Evolutionary conservation across 257 asterid species (phyloP), one percentile per base, ranked within the genome.

Genomic region (Fraxinus cuspidata): DNA sequence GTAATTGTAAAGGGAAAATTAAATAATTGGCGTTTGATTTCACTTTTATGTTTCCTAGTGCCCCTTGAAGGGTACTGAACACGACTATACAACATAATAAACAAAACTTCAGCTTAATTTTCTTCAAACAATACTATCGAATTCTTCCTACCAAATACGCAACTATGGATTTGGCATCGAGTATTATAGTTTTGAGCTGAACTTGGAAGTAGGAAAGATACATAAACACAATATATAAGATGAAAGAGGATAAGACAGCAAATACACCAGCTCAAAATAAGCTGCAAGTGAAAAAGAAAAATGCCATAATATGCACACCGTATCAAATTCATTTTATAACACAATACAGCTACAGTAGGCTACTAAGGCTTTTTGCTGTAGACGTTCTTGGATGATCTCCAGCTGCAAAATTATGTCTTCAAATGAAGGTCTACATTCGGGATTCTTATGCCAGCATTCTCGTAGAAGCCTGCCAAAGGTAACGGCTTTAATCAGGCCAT

Each of bases 391-490:
- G 71, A 87, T 89, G 37, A 18, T 72, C 86, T 89, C 92, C 34
- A 89, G 84, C 58, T 74, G 87, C 70, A 76, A 11, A 53, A 89
- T 87, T 73, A 89, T 89, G 21, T 87, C 89, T 84, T 84, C 91
- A 70, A 89, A 87, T 1, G 85, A 44, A 2, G 90, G 92, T 79
- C 94, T 80, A 32, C 78, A 81, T 66, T 87, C 88, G 3, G 92
- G 89, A 65, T 79, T 84, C 88, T 85, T 87, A 69, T 89, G 94
- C 90, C 94, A 89, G 84, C 94, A 87, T 38, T 87, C 89, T 80
- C 83, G 86, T 10, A 89, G 86, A 77, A 87, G 87, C 84, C 92
- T 89, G 87, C 81, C 58, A 44, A 42, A 42, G 8, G 44, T 58
- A 81, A 84, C 29, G 25, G 1, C 16, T 44, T 63, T 80, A n/a